Conservation (phyloP, 2,329 filamentous ascomycete species). For the Penicillium sp. region DNA sequence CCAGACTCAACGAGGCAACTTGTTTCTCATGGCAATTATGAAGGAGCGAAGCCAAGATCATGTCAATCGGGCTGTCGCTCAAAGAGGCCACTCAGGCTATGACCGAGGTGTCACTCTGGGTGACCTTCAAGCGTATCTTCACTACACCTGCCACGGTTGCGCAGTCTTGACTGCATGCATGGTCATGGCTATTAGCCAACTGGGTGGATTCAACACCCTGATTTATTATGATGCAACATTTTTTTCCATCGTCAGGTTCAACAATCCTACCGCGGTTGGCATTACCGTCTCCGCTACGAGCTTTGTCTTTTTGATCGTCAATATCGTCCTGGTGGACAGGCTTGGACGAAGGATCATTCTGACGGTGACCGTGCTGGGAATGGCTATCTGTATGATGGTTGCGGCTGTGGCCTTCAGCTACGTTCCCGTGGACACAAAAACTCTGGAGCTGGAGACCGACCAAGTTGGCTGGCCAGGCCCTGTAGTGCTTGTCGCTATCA, state of each 20-base stretch:
- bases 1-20: constrained; percentile 55
- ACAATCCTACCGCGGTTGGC: too few species aligned
- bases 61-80: constrained; percentile 45
- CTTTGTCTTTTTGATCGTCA: constrained; percentile 53
- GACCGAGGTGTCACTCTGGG: too few species aligned
- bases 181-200: too few species aligned
- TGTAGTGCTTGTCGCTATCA: constrained; percentile 48
- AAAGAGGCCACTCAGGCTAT: too few species aligned
- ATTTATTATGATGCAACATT: too few species aligned
- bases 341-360: constrained; percentile 50
- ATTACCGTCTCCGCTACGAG: constrained; percentile 38
- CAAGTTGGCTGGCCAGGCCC: constrained; percentile 38
- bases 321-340: constrained; percentile 49
- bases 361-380: constrained; percentile 46
- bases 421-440: constrained; percentile 49
- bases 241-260: too few species aligned
- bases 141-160: too few species aligned
- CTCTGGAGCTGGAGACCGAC: constrained; percentile 38
- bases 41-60: constrained; percentile 51
- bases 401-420: constrained; percentile 51
- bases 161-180: too few species aligned
- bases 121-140: too few species aligned
- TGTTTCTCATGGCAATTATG: constrained; percentile 45
- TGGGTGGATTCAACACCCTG: too few species aligned
- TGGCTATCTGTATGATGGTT: constrained; percentile 44